phyloP scores from a whole-genome alignment of 352 stramenopile species.

The Globisporangium cederbergense region DNA sequence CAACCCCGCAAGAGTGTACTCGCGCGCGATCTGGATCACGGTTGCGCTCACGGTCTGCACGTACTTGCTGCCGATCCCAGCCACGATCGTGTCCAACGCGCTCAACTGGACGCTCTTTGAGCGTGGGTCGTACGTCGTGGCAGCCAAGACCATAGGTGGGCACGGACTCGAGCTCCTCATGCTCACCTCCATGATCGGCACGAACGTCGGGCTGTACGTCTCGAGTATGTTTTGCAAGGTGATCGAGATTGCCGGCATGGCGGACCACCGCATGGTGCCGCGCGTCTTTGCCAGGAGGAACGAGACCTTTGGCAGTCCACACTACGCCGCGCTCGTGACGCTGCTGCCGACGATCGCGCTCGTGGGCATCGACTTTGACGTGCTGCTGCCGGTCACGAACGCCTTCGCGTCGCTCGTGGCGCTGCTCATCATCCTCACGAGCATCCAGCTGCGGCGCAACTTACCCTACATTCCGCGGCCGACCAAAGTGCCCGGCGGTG shows the following conservation, averaged over 20 bases:
- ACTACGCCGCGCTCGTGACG: conserved; percentile 21
- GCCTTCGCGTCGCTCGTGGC: conserved; percentile 73
- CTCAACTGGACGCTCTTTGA: conserved; percentile 63
- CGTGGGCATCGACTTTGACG: conserved; percentile 37
- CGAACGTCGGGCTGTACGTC: conserved; percentile 88
- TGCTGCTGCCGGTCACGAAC: conserved; percentile 77
- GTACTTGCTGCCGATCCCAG: conserved; percentile 86
- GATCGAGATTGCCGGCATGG: conserved; percentile 69
- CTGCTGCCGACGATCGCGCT: conserved; percentile 25
- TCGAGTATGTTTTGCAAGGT: conserved; percentile 87
- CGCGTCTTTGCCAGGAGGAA: conserved; percentile 55
- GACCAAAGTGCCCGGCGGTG: conserved; percentile 24
- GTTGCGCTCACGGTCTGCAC: conserved; percentile 60
- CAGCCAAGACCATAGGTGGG: conserved; percentile 69
- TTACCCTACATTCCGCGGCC: conserved; percentile 45
- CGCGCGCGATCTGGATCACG: conserved; percentile 68
- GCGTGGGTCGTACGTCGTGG: conserved; percentile 73
- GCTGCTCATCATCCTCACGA: conserved; percentile 81
- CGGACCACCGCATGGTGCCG: conserved; percentile 72
- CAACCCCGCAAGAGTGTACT: conserved; percentile 72
- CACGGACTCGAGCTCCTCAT: conserved; percentile 74
- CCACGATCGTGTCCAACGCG: conserved; percentile 44
- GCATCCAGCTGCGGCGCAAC: conserved; percentile 72
- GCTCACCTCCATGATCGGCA: conserved; percentile 70
- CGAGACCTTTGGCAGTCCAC: conserved; percentile 22